Evolutionary conservation across 2,329 filamentous ascomycete genomes (phyloP).

Genomic region (Pseudonectria buxi): DNA sequence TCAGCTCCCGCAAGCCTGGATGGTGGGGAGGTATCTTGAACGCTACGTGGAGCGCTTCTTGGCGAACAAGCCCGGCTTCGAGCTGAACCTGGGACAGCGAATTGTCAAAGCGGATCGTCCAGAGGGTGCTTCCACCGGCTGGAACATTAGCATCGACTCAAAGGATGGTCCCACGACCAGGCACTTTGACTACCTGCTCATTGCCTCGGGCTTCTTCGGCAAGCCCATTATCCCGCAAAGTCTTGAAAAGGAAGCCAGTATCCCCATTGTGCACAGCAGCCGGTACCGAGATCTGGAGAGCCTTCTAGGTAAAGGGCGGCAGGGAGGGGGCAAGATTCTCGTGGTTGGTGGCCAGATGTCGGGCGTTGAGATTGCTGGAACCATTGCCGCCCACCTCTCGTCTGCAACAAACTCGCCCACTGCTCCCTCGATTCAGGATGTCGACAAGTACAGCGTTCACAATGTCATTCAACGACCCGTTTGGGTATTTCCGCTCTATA

Average conservation of each 20-base stretch:
- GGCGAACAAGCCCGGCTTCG: conserved; percentile 29
- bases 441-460: conserved; percentile 52
- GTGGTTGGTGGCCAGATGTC: conserved; percentile 79
- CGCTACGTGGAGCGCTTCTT: conserved; percentile 57
- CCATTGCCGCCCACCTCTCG: conserved; percentile 65
- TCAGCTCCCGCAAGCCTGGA: conserved; percentile 69
- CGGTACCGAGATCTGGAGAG: conserved; percentile 50
- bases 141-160: conserved; percentile 35
- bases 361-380: conserved; percentile 68
- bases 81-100: conserved; percentile 43
- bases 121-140: conserved; percentile 30
- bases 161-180: conserved; percentile 32
- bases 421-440: conserved; percentile 30
- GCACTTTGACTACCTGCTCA: conserved; percentile 64
- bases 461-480: conserved; percentile 64
- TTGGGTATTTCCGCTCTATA: conserved; percentile 62
- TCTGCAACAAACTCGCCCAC: conserved; percentile 50
- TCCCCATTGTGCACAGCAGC: conserved; percentile 62
- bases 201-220: conserved; percentile 73
- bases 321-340: conserved; percentile 53
- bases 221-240: conserved; percentile 45
- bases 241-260: conserved; percentile 25
- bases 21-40: conserved; percentile 66
- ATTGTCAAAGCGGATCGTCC: conserved; percentile 36
- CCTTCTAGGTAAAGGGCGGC: conserved; percentile 35